These are phyloP conservation scores for Emmonsiellopsis sp. DNA, from an alignment of 2,329 filamentous ascomycete genomes.

Conservation along the genomic window DNA sequence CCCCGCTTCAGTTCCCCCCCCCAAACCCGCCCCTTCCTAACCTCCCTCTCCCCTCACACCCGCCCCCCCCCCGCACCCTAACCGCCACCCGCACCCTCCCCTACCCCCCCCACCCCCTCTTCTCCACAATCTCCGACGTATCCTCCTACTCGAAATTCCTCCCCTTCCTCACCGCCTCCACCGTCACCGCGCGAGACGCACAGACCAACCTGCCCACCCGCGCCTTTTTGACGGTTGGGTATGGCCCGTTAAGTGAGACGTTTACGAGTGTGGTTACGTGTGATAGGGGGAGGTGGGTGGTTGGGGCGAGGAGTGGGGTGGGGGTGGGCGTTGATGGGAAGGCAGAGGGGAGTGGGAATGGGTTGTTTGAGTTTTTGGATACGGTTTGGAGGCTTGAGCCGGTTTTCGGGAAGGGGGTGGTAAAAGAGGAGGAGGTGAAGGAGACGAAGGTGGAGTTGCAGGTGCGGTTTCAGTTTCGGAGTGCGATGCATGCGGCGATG, in stretches of 20 bases:
- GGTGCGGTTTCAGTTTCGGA: slow-evolving; percentile 77
- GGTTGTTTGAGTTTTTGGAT: slow-evolving; percentile 46
- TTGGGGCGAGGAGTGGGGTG: slow-evolving; percentile 59
- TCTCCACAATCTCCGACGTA: slow-evolving; percentile 80
- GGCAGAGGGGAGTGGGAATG: slow-evolving; percentile 61
- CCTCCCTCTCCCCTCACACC: slow-evolving; percentile 12
- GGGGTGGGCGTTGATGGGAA: slow-evolving; percentile 23
- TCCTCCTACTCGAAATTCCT: slow-evolving; percentile 77
- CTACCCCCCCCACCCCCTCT: slow-evolving; percentile 63
- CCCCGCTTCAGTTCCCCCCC: not conserved
- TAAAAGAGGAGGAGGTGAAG: slow-evolving; percentile 7
- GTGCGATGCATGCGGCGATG: slow-evolving; percentile 76
- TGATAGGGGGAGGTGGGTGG: slow-evolving; percentile 53
- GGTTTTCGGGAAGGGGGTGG: slow-evolving; percentile 19
- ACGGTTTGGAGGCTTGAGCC: slow-evolving; percentile 37
- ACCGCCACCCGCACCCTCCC: slow-evolving; percentile 67
- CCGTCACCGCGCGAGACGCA: slow-evolving; percentile 65
- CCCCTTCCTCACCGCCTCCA: slow-evolving; percentile 76
- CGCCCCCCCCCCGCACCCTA: slow-evolving; percentile 53
- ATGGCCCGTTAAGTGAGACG: slow-evolving; percentile 70
- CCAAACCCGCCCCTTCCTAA: slow-evolving; percentile 9
- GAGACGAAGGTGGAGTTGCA: slow-evolving; percentile 66
- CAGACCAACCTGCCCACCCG: slow-evolving; percentile 51
- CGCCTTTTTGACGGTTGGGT: slow-evolving; percentile 76
- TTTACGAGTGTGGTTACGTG: slow-evolving; percentile 78